Base-by-base conservation (phyloP, 108 stramenopile species). In the Epipyxis sp. region DNA sequence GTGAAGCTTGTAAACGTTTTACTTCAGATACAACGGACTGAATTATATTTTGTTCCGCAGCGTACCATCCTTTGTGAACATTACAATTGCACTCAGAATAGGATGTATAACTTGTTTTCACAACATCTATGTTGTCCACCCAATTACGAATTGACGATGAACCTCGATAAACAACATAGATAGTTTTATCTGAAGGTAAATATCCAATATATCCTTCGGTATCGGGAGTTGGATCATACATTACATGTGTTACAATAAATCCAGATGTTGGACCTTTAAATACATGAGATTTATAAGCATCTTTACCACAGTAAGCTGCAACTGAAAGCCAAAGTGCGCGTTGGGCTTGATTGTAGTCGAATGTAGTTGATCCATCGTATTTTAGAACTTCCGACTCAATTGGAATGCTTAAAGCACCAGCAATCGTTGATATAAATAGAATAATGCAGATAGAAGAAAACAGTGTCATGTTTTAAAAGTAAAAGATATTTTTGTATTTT, bases 51-150 rank as follows among this genome's bases (percentile, higher is more conserved):
- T 69, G 3, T 37, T 79, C 59, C 39, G 78, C 67, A 45, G 34
- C 29, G 61, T 79, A 69, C 40, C 67, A 79, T 30, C 78, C 78
- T 20, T 69, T 61, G 1, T 10, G 61, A 44, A 79, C 67, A 1
- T 69, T 20, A 54, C 78, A 79, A 45, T 42, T 42, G 1, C 32
- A 46, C 44, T 61, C 59, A 30, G 59, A 37, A 44, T 2, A 16
- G 34, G 61, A 65, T 32, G 61, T 65, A 37, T 65, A 65, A 10
- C 30, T 37, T 3, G 61, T 65, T 37, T 65, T 65, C 44, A n/a
- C 46, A 40, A 50, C 68, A 35, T 79, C 62, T 27, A 79, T 35
- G 61, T 79, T 35, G 1, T 2, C 2, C 50, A 72, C 39, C 78
- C 78, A 79, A 50, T 79, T 42, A 25, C 1, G 2, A 35, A 76